Evolutionary conservation across 1,139 yeast genomes (phyloP).

Genomic region (Sugiyamaella novakii): DNA sequence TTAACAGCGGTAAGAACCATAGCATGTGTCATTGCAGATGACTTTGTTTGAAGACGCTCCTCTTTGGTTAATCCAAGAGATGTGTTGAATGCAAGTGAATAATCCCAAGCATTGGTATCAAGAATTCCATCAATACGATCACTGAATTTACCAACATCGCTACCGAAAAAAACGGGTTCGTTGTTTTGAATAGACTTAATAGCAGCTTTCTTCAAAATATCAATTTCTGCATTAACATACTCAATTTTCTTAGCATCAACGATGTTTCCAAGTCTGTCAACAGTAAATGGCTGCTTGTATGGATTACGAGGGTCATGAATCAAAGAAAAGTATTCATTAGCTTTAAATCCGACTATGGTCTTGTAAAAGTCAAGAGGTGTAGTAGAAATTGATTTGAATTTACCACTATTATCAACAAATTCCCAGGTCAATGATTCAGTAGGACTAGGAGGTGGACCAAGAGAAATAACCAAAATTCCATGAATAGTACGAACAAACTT

Average conservation of each 20-base stretch:
- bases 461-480: constrained; percentile 55
- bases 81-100: constrained; percentile 58
- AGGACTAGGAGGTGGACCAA: constrained; percentile 67
- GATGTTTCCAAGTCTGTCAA: constrained; percentile 61
- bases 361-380: constrained; percentile 58
- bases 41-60: constrained; percentile 57
- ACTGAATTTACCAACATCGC: constrained; percentile 64
- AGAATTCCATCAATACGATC: constrained; percentile 54
- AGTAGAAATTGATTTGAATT: constrained; percentile 49
- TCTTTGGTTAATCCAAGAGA: constrained; percentile 52
- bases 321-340: constrained; percentile 55
- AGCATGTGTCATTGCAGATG: constrained; percentile 69
- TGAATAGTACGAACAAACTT: constrained; percentile 57
- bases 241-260: constrained; percentile 64
- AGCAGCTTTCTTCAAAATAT: constrained; percentile 55
- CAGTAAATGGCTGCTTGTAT: constrained; percentile 57
- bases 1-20: constrained; percentile 71
- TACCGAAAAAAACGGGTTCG: constrained; percentile 69
- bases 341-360: constrained; percentile 51
- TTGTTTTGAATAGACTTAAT: constrained; percentile 60
- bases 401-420: constrained; percentile 58
- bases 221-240: constrained; percentile 58
- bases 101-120: constrained; percentile 59
- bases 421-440: constrained; percentile 60
- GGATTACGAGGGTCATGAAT: constrained; percentile 66